A percentile compares a stretch with the other conserved stretches of the same genome.
These are phyloP conservation scores for Cytospora piceicola DNA, from an alignment of 2,329 filamentous ascomycete genomes.

Conservation along the genomic window DNA sequence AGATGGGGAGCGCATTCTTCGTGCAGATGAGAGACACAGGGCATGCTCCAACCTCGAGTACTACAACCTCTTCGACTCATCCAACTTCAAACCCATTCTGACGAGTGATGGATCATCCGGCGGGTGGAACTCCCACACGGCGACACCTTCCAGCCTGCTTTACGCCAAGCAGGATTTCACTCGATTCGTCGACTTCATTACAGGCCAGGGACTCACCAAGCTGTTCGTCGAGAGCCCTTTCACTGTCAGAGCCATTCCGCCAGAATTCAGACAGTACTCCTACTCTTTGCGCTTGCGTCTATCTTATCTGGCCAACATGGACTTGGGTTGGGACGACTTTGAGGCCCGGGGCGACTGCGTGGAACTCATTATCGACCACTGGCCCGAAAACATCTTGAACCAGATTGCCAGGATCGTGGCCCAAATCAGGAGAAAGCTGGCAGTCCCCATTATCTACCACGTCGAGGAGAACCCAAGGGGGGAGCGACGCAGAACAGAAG, in stretches of 20 bases:
- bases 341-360: conserved; percentile 64
- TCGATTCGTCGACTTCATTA: conserved; percentile 61
- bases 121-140: conserved; percentile 33
- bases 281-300: conserved; percentile 66
- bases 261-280: conserved; percentile 61
- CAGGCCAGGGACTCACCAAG: conserved; percentile 54
- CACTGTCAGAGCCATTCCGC: conserved; percentile 61
- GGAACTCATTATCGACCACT: conserved; percentile 63
- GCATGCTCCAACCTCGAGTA: conserved; percentile 72
- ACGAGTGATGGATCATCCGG: conserved; percentile 30
- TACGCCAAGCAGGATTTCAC: conserved; percentile 64
- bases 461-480: conserved; percentile 55
- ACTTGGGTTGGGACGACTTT: conserved; percentile 55
- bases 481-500: conserved; percentile 43
- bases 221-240: conserved; percentile 63
- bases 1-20: conserved; percentile 60
- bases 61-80: conserved; percentile 64
- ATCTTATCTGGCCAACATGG: conserved; percentile 57
- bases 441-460: conserved; percentile 60
- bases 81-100: conserved; percentile 39
- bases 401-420: conserved; percentile 60
- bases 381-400: conserved; percentile 53
- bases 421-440: conserved; percentile 58
- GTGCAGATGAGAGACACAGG: conserved; percentile 59
- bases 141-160: conserved; percentile 62